Percentiles rank a stretch among this genome's conserved stretches.
Conservation (phyloP, 139 green algal species). For the Yamagishiella unicocca region DNA sequence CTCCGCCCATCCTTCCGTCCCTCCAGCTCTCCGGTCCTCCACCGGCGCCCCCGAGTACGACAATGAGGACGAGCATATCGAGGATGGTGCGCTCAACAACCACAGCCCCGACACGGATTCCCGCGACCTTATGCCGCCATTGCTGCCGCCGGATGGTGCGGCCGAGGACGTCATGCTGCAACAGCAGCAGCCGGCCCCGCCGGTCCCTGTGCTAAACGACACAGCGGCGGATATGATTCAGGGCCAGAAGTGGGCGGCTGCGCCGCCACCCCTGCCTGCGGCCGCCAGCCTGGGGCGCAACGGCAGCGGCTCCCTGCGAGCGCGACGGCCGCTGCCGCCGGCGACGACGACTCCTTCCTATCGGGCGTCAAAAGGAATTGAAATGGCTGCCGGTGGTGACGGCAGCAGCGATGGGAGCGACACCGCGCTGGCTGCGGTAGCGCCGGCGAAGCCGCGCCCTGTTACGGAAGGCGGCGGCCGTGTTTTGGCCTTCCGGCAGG, state of each 20-base stretch:
- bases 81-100: neutral
- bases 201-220: too few species aligned
- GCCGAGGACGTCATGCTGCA: neutral
- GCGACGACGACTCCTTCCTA: too few species aligned
- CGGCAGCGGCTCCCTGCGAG: neutral
- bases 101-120: neutral
- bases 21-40: neutral
- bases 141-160: neutral
- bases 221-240: too few species aligned
- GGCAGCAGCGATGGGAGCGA: neutral
- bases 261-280: too few species aligned
- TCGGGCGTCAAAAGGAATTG: too few species aligned
- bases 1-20: too few species aligned
- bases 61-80: neutral
- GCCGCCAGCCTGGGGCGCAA: neutral
- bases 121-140: neutral
- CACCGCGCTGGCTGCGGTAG: neutral
- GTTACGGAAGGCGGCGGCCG: neutral
- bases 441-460: neutral
- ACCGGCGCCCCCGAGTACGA: neutral
- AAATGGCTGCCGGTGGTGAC: neutral
- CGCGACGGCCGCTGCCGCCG: neutral
- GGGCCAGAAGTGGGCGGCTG: too few species aligned
- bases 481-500: conserved; percentile 16
- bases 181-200: neutral